Conservation (phyloP, 1,284 basidiomycete species). For the Uromyces viciae-fabae region DNA sequence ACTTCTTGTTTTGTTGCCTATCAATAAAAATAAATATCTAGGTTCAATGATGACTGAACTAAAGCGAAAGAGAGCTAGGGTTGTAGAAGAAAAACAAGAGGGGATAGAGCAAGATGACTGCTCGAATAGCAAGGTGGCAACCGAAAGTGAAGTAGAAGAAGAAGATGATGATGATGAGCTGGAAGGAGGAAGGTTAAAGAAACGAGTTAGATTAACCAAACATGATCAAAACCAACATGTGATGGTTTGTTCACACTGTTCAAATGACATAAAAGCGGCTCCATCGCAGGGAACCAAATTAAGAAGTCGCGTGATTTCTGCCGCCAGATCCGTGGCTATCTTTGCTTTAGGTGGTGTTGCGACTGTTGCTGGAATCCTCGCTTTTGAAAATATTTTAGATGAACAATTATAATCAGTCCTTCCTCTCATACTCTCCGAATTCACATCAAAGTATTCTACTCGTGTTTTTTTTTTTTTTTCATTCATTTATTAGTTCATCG, state of each 20-base stretch:
- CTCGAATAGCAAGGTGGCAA: conserved; percentile 7
- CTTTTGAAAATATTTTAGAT: conserved; percentile 27
- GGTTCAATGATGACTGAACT: not conserved
- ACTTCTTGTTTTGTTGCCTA: not conserved
- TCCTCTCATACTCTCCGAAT: no score
- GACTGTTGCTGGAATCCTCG: conserved; percentile 41
- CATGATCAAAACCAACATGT: not conserved
- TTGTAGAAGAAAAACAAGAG: no score
- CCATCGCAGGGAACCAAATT: conserved; percentile 1
- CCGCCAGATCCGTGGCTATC: conserved; percentile 23
- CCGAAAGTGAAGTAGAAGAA: conserved; percentile 14
- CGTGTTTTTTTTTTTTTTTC: no score
- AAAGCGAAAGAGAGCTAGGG: not conserved
- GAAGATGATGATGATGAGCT: not conserved
- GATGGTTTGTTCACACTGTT: conserved; percentile 2
- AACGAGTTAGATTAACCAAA: not conserved
- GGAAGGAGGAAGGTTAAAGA: not conserved
- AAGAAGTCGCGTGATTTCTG: not conserved
- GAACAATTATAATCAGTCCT: no score
- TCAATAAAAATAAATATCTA: not conserved
- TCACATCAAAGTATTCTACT: no score
- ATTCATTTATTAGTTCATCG: no score
- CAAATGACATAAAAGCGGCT: not conserved
- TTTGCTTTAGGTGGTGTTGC: conserved; percentile 39
- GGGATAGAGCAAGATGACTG: not conserved